A percentile compares a stretch with the other conserved stretches of the same genome.
phyloP scores from a whole-genome alignment of 106 monocot genomes.

The Chionographis japonica region DNA sequence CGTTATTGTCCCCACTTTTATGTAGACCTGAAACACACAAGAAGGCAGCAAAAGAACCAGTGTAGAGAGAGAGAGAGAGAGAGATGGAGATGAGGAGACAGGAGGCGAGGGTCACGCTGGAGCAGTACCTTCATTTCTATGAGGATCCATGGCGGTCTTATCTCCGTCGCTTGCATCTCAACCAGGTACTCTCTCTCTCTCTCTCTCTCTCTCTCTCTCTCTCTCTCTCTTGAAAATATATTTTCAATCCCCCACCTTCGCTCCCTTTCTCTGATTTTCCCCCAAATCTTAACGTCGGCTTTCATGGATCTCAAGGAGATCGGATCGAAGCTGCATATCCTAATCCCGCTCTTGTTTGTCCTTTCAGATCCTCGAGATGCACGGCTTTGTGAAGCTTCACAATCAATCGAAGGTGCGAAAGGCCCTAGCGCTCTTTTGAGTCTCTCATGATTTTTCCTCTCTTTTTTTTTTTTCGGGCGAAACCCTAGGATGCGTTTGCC shows the following conservation, averaged over 20 bases:
- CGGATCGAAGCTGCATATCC: no score
- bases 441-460: no score
- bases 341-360: background rate
- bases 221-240: background rate
- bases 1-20: no score
- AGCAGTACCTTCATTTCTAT: slow-evolving; percentile 11
- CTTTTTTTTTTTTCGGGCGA: no score
- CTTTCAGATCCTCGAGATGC: slow-evolving; percentile 8
- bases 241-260: no score
- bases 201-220: background rate
- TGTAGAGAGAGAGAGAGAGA: background rate
- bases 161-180: background rate
- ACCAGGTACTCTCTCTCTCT: background rate
- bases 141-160: background rate
- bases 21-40: no score
- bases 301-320: no score
- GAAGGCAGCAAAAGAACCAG: no score
- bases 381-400: slow-evolving; percentile 4
- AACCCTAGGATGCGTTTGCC: no score
- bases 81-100: background rate
- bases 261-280: no score
- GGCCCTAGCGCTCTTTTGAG: no score
- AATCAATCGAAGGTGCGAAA: background rate
- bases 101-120: background rate
- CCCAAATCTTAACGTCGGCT: no score